These are phyloP conservation scores for Schwanniomyces sp. DNA, from an alignment of 805 yeast genomes.

Conservation along the genomic window DNA sequence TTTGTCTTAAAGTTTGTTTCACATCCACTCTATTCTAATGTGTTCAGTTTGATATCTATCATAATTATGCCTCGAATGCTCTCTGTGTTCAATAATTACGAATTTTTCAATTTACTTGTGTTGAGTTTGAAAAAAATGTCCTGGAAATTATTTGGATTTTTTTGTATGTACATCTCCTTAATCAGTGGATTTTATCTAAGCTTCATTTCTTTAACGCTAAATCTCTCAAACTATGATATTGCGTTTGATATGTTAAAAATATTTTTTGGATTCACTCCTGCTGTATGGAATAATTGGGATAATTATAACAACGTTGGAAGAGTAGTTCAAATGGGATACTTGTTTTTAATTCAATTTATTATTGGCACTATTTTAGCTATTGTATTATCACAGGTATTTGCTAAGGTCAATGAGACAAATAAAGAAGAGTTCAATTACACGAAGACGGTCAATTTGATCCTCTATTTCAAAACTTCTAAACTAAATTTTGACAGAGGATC, in stretches of 20 bases:
- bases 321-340: constrained; percentile 47
- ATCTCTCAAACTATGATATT: constrained; percentile 41
- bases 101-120: constrained; percentile 51
- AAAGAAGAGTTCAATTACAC: constrained; percentile 42
- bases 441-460: constrained; percentile 36
- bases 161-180: constrained; percentile 48
- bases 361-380: constrained; percentile 56
- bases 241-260: constrained; percentile 53
- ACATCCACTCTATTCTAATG: constrained; percentile 23
- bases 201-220: constrained; percentile 47
- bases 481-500: constrained; percentile 9
- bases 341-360: constrained; percentile 55
- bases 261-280: constrained; percentile 59
- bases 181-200: constrained; percentile 57
- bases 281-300: constrained; percentile 58
- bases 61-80: constrained; percentile 50
- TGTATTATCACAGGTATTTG: constrained; percentile 45
- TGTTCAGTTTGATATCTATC: constrained; percentile 46
- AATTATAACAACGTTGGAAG: constrained; percentile 48
- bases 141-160: constrained; percentile 49
- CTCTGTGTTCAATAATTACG: constrained; percentile 50
- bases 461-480: constrained; percentile 34
- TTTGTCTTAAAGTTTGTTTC: constrained; percentile 19
- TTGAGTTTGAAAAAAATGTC: constrained; percentile 52
- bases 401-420: constrained; percentile 30